Conservation (phyloP, 441 rosid genomes). For the Aleurites moluccanus region DNA sequence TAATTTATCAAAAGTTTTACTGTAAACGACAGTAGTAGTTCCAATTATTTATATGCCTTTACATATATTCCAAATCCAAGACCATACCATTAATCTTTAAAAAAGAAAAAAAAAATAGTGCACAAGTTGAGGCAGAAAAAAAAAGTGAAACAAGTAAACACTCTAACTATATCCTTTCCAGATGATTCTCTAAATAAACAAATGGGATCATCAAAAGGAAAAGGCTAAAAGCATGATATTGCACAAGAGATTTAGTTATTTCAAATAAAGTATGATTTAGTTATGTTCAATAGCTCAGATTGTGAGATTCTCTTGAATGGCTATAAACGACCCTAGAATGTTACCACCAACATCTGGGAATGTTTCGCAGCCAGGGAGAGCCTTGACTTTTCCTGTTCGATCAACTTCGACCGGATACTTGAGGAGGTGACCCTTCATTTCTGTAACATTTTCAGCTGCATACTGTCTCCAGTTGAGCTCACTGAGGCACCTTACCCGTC, state of each 20-base stretch:
- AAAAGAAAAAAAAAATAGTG: background rate
- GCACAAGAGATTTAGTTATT: background rate
- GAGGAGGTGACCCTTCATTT: constrained; percentile 80
- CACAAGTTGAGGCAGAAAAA: background rate
- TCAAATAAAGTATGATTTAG: background rate
- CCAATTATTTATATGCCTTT: no score
- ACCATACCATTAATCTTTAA: background rate
- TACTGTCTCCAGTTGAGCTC: constrained; percentile 76
- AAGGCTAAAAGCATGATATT: no score
- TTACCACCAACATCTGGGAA: constrained; percentile 93
- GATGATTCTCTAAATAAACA: no score
- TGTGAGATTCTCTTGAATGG: constrained; percentile 81
- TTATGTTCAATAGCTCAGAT: constrained; percentile 35
- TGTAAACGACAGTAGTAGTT: background rate
- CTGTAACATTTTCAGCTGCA: constrained; percentile 65
- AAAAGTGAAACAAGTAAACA: no score
- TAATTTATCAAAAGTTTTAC: background rate
- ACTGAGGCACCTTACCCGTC: constrained; percentile 54
- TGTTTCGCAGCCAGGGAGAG: constrained; percentile 59
- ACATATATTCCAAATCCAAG: no score
- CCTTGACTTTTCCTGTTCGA: constrained; percentile 79
- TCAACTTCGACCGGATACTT: no score
- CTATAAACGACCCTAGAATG: constrained; percentile 70
- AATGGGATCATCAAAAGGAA: no score
- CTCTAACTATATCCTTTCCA: no score